Conservation (phyloP, 169 alveolate species). For the Babesia divergens region DNA sequence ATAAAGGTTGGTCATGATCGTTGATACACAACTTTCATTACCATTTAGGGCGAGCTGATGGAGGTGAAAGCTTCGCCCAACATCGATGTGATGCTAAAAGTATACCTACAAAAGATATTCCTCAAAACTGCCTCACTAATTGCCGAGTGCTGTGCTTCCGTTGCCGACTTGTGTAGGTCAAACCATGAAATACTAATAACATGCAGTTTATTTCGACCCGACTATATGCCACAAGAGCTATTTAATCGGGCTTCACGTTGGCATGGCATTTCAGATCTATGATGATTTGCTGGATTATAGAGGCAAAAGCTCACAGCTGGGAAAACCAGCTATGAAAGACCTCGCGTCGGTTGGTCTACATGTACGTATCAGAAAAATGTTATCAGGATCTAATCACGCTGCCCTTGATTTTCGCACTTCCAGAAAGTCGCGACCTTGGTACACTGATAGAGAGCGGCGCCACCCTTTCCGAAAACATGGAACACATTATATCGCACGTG, state of each 20-base stretch:
- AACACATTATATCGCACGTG: slow-evolving; percentile 3
- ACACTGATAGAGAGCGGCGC: background rate
- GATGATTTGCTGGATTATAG: slow-evolving; percentile 83
- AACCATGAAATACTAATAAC: background rate
- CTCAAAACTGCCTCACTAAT: slow-evolving; percentile 75
- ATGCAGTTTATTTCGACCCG: slow-evolving; percentile 37
- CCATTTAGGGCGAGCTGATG: slow-evolving; percentile 63
- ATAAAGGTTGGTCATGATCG: slow-evolving; percentile 51
- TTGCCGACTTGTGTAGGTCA: slow-evolving; percentile 32
- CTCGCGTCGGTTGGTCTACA: slow-evolving; percentile 42
- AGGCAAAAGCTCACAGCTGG: slow-evolving; percentile 52
- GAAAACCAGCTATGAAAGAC: slow-evolving; percentile 83
- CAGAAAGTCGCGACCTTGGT: slow-evolving; percentile 17
- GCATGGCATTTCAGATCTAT: slow-evolving; percentile 84
- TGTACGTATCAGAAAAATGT: background rate
- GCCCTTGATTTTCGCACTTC: slow-evolving; percentile 26
- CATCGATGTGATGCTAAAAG: slow-evolving; percentile 20
- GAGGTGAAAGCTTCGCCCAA: background rate
- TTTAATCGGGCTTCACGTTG: slow-evolving; percentile 82
- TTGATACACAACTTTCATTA: background rate
- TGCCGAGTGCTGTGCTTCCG: slow-evolving; percentile 58
- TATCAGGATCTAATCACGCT: slow-evolving; percentile 27
- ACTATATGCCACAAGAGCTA: slow-evolving; percentile 52
- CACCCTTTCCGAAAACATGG: background rate
- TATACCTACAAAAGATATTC: slow-evolving; percentile 66